Base-by-base conservation (phyloP, 192 early-diverging fungal genomes). In the Coemansia sp. region DNA sequence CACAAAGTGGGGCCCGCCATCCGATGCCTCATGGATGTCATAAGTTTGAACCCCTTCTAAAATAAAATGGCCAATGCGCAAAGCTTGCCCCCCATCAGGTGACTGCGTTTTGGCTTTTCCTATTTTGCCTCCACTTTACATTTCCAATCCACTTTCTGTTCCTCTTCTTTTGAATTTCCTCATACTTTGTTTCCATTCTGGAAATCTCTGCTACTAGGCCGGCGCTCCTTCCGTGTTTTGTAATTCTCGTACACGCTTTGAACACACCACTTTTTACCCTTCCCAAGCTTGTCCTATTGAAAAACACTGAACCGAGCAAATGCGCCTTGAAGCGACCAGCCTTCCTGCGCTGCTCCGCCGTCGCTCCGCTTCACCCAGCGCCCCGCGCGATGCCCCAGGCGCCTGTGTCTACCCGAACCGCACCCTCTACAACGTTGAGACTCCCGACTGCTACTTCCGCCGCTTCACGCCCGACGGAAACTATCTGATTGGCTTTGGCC, bases 1-100 rank as follows among this genome's bases (percentile, higher is more conserved):
- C 18, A 93, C 90, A 23, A 92, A 92, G 62, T 93, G 92, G 92
- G 82, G 81, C 6, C 80, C 77, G 44, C 85, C 90, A 16, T 66
- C 58, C 15, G 88, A 89, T 46, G 74, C 77, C 10, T 85, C 85
- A 10, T 89, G 88, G 88, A 84, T 89, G 81, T 53, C 84, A 70
- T 53, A 26, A 26, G 6, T 4, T 20, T 5, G n/a, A n/a, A n/a
- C n/a, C n/a, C n/a, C n/a, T n/a, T n/a, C n/a, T n/a, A n/a, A n/a
- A n/a, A n/a, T 30, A 30, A 30, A 30, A 30, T 30, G 30, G 30
- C 30, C 30, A 41, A 41, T 12, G 39, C 39, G 12, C 7, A 8
- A 41, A 41, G 39, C 39, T 4, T 41, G 7, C 30, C 30, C 30
- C 30, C 30, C 30, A 30, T 30, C 39, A 41, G 39, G 39, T 41